A percentile compares a stretch with the other conserved stretches of the same genome.
Conservation (phyloP, 352 stramenopile species). For the Blastocystis sp. region DNA sequence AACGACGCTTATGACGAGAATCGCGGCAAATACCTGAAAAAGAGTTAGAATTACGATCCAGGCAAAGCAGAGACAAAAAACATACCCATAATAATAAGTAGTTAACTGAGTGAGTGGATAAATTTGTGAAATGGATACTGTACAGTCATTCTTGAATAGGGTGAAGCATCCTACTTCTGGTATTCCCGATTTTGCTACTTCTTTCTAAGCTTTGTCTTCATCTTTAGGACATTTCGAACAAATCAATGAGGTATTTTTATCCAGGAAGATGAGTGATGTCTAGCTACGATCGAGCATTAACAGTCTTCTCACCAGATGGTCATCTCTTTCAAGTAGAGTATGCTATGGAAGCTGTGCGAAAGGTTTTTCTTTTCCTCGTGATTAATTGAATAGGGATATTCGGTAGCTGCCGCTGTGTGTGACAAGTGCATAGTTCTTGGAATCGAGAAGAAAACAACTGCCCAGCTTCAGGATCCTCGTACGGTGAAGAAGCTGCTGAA, state of each 20-base stretch:
- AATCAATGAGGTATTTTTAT: constrained; percentile 59
- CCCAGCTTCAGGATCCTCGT: constrained; percentile 44
- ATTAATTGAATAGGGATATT: constrained; percentile 51
- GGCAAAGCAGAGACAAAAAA: not conserved
- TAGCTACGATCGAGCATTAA: constrained; percentile 63
- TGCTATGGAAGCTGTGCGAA: constrained; percentile 59
- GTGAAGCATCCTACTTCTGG: not conserved
- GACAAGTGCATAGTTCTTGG: constrained; percentile 38
- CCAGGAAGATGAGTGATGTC: not conserved
- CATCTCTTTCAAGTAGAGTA: constrained; percentile 62
- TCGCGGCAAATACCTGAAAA: not conserved
- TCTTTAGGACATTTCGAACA: not conserved
- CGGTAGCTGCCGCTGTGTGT: constrained; percentile 34
- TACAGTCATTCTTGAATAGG: not conserved
- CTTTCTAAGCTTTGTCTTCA: not conserved
- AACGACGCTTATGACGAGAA: no score
- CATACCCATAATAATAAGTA: constrained; percentile 23
- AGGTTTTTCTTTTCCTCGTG: not conserved
- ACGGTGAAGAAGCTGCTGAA: constrained; percentile 51
- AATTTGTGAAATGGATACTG: not conserved
- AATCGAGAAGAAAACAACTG: constrained; percentile 57
- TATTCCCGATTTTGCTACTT: not conserved
- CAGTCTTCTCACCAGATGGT: constrained; percentile 62
- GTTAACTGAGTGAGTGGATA: constrained; percentile 3
- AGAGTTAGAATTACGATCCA: not conserved